Evolutionary conservation across 116 monocot species (phyloP).

Genomic region (Papilionanthe hybrid): DNA sequence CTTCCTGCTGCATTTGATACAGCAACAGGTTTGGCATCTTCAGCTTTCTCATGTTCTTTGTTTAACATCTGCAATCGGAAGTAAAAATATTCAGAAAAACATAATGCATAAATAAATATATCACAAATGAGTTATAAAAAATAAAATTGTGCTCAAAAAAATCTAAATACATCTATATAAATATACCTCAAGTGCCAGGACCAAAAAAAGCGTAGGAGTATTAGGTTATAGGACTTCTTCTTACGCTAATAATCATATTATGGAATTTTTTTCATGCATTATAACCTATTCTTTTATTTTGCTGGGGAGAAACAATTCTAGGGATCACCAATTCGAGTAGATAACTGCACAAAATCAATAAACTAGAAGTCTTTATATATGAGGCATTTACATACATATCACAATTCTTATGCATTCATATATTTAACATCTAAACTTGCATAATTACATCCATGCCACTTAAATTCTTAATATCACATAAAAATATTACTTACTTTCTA

Average conservation of each 20-base stretch:
- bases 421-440: too few relatives aligned
- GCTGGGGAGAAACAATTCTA: neutral
- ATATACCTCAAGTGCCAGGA: too few relatives aligned
- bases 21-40: slow-evolving; percentile 46
- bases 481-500: too few relatives aligned
- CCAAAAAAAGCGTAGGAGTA: neutral
- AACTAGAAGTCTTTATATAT: too few relatives aligned
- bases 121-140: neutral
- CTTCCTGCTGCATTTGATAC: slow-evolving; percentile 28
- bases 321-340: neutral
- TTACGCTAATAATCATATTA: neutral
- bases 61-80: slow-evolving; percentile 44
- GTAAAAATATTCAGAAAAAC: neutral
- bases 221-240: neutral
- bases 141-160: neutral
- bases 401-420: too few relatives aligned
- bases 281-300: neutral
- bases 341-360: neutral
- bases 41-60: slow-evolving; percentile 84
- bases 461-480: neutral
- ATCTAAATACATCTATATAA: neutral
- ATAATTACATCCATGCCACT: too few relatives aligned
- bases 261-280: neutral
- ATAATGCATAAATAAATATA: neutral
- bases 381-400: too few relatives aligned